Percentiles rank a stretch among this genome's conserved stretches.
Conservation (phyloP, 1,284 basidiomycete genomes). For the Pascua guehoae region DNA sequence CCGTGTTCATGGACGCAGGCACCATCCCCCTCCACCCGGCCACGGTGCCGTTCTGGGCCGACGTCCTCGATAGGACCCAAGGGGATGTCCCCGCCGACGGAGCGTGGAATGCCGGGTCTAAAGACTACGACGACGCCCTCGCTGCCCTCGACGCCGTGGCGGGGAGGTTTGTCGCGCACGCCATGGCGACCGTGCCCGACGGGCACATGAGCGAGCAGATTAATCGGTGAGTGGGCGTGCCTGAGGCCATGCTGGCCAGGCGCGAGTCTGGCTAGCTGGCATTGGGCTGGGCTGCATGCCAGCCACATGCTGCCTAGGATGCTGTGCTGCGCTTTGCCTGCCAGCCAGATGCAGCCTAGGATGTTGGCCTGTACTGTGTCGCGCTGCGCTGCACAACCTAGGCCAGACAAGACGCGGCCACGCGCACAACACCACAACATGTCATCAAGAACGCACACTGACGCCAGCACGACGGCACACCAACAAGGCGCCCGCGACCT, state of each 20-base stretch:
- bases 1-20: slow-evolving; percentile 13
- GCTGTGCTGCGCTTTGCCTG: no score
- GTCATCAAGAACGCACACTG: no score
- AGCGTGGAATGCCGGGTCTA: neutral
- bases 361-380: no score
- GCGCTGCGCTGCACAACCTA: no score
- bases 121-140: slow-evolving; percentile 23
- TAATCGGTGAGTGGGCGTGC: slow-evolving; percentile 7
- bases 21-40: slow-evolving; percentile 18
- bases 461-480: no score
- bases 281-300: no score
- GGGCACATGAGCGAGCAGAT: slow-evolving; percentile 51
- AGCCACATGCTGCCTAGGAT: no score
- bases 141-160: slow-evolving; percentile 28
- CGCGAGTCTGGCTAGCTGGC: no score
- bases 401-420: no score
- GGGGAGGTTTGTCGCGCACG: slow-evolving; percentile 37
- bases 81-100: no score
- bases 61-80: slow-evolving; percentile 15
- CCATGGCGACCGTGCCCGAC: slow-evolving; percentile 9
- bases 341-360: no score
- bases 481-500: slow-evolving; percentile 43
- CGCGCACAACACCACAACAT: no score
- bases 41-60: slow-evolving; percentile 39
- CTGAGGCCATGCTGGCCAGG: neutral